A percentile compares a stretch with the other conserved stretches of the same genome.
Conservation (phyloP, 768 basidiomycete species). For the Rhodocollybia butyracea region DNA sequence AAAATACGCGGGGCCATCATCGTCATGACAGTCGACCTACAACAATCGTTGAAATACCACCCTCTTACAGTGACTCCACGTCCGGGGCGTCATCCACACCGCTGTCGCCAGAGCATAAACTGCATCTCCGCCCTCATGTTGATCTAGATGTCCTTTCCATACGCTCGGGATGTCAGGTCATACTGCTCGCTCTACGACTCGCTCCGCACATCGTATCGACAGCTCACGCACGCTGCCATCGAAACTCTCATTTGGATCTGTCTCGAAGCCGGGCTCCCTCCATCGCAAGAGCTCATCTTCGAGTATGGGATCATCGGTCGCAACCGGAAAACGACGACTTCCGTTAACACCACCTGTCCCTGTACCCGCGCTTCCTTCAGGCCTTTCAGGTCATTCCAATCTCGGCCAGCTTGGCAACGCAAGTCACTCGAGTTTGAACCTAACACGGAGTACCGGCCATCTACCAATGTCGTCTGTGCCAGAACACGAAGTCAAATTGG, state of each 20-base stretch:
- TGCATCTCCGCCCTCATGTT: slow-evolving; percentile 30
- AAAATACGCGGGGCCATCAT: slow-evolving; percentile 27
- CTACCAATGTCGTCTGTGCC: slow-evolving; percentile 48
- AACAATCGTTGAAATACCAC: slow-evolving; percentile 14
- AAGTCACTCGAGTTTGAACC: slow-evolving; percentile 43
- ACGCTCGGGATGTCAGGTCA: slow-evolving; percentile 47
- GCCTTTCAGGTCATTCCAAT: slow-evolving; percentile 24
- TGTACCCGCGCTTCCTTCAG: slow-evolving; percentile 26
- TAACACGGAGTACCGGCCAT: slow-evolving; percentile 47
- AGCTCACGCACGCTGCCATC: slow-evolving; percentile 31
- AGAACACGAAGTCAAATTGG: slow-evolving; percentile 38
- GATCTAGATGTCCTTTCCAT: slow-evolving; percentile 53
- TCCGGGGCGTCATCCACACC: too few species aligned
- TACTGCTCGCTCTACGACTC: slow-evolving; percentile 24
- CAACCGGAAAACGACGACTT: slow-evolving; percentile 21
- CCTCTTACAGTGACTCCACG: too few species aligned
- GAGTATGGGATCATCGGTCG: slow-evolving; percentile 48
- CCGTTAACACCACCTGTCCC: slow-evolving; percentile 19
- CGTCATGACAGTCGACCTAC: background rate
- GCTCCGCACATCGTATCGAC: slow-evolving; percentile 35
- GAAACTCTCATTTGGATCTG: slow-evolving; percentile 16
- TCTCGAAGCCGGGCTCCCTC: slow-evolving; percentile 26
- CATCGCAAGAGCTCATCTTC: slow-evolving; percentile 60
- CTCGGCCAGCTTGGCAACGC: slow-evolving; percentile 23
- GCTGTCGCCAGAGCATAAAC: slow-evolving; percentile 34